Base-by-base conservation (phyloP, 2,329 filamentous ascomycete genomes). In the Orbilia quercus region DNA sequence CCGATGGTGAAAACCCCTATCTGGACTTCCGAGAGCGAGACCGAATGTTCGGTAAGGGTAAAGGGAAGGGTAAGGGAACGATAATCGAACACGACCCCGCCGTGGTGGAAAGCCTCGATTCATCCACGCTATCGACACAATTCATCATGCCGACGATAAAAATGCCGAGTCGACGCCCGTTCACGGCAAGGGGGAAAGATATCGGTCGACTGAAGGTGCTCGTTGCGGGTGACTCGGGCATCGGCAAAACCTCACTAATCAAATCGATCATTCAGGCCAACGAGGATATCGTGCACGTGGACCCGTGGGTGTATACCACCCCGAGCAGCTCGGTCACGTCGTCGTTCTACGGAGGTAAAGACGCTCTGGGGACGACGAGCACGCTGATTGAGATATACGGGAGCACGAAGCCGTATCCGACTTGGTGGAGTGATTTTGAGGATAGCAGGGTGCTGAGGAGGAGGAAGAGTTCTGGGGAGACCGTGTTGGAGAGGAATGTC, bases 141-240 rank as follows among this genome's bases (percentile, higher is more conserved):
- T 85, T 99, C n/a, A 91, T 99, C 72, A 99, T 99, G 95, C 95
- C 95, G 3, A 96, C 92, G 79, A 89, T 99, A 78, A 89, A 87
- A 74, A 95, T 99, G 87, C 94, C 95, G 2, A 90, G 88, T 73
- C 88, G 95, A 54, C 86, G 92, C 57, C 93, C 93, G 0, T 98
- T 98, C 80, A 97, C 95, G 0, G 88, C 90, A n/a, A 86, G 86
- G 50, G 95, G 95, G 14, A 94, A 90, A 82, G 85, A 85, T 34
- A 86, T 98, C 80, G 94, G 94, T 0, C 89, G 91, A 77, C 84
- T 98, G 62, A 98, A 96, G 82, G 83, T 98, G n/a, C 84, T 98
- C 75, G 84, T 98, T 63, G 90, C 92, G 57, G 95, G 95, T 28
- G 87, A 88, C 78, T 85, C 87, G 78, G 91, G 90, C 25, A 85